Conservation (phyloP, 768 basidiomycete genomes). For the Boletus subparvulus region DNA sequence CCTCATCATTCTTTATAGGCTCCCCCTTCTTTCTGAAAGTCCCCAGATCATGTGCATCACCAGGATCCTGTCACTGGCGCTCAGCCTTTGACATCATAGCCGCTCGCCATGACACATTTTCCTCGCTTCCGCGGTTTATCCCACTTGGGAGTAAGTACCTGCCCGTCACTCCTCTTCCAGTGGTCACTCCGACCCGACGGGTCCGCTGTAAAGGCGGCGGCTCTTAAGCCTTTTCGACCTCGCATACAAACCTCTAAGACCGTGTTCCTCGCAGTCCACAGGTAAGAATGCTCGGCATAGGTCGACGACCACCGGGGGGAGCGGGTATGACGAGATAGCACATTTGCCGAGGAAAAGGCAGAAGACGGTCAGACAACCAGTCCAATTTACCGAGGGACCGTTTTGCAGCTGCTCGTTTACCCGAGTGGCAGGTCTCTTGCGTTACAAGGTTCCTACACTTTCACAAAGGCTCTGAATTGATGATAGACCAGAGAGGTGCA, state of each 20-base stretch:
- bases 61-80: neutral
- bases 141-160: neutral
- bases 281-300: neutral
- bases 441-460: neutral
- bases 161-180: neutral
- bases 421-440: neutral
- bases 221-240: neutral
- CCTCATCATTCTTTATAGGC: too few relatives aligned
- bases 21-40: too few relatives aligned
- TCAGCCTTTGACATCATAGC: neutral
- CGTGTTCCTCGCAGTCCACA: neutral
- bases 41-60: too few relatives aligned
- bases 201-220: neutral
- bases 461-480: neutral
- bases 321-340: neutral
- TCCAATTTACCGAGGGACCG: neutral
- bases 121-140: neutral
- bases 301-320: neutral
- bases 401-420: neutral
- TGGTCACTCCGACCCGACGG: neutral
- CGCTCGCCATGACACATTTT: neutral
- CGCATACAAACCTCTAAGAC: neutral
- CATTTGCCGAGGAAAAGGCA: neutral
- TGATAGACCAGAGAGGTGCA: too few relatives aligned
- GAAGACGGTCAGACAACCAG: neutral